phyloP scores from a whole-genome alignment of 2,329 filamentous ascomycete genomes.

The Trichoderma atroviride region DNA sequence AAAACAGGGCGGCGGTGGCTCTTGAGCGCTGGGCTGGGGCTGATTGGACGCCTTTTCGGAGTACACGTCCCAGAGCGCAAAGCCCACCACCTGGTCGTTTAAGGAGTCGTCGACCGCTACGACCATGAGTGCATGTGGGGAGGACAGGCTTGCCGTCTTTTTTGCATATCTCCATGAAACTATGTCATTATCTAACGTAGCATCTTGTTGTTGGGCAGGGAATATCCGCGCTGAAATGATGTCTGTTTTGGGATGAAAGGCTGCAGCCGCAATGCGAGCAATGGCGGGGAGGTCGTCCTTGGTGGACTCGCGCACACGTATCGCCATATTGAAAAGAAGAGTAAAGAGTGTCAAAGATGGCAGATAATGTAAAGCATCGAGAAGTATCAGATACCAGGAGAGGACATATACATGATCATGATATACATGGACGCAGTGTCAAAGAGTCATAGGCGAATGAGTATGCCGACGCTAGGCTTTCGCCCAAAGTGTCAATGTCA shows the following conservation, averaged over 20 bases:
- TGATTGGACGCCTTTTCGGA: constrained; percentile 21
- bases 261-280: constrained; percentile 32
- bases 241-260: constrained; percentile 32
- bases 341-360: background rate
- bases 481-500: constrained; percentile 22
- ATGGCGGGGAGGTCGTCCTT: constrained; percentile 34
- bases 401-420: background rate
- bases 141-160: constrained; percentile 27
- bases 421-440: background rate
- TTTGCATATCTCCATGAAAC: constrained; percentile 28
- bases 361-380: background rate
- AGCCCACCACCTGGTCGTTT: constrained; percentile 29
- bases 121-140: constrained; percentile 27
- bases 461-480: constrained; percentile 5
- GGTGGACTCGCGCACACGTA: constrained; percentile 33
- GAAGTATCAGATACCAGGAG: background rate
- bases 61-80: constrained; percentile 31
- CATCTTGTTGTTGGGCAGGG: constrained; percentile 19
- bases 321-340: constrained; percentile 31
- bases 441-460: background rate
- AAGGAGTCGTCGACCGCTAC: constrained; percentile 29
- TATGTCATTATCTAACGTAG: constrained; percentile 3
- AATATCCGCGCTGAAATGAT: constrained; percentile 28
- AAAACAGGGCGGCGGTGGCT: constrained; percentile 22
- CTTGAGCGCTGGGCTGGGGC: background rate